Evolutionary conservation across 345 rosid species (phyloP), one percentile per base, ranked within the genome.

Genomic region (Streptanthus diversifolius): DNA sequence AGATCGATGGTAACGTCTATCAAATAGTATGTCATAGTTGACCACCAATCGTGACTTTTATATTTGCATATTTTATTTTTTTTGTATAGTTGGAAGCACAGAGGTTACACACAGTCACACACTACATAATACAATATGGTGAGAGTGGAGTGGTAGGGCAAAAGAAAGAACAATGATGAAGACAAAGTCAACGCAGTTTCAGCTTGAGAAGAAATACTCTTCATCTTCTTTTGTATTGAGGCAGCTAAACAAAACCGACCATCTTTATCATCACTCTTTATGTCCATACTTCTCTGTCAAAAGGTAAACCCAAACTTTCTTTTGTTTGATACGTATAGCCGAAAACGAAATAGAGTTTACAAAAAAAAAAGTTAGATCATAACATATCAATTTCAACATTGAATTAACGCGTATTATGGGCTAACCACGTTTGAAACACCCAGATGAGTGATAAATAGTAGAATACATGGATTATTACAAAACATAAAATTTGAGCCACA

Each of bases 71-170:
- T 57, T 51, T 44, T 69, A 44, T 9, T n/a, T 25, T 15, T 58
- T 14, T 45, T 25, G 58, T 48, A 36, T 59, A 70, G 39, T 48
- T 60, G 60, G 30, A 37, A 60, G 68, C 60, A 60, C 60, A 61
- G 40, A 40, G 40, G 18, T 59, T 57, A 36, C 41, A 47, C 41
- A 32, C 58, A 12, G 56, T 24, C 11, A n/a, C 43, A 56, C 24
- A 43, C 7, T 19, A 21, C 5, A 37, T 25, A 59, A 27, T 48
- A 4, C 40, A 71, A 25, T 36, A 48, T 3, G 22, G 40, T 18
- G 51, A 49, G 53, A 62, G 69, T 71, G 44, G 43, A 40, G 69
- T 51, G 75, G 75, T 71, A 51, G 69, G 69, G 62, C 51, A 71
- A 37, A 59, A 60, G 48, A 47, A 39, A 18, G 52, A 52, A 51